Base-by-base conservation (phyloP, 2,329 filamentous ascomycete genomes). In the Pseudogymnoascus sp. region DNA sequence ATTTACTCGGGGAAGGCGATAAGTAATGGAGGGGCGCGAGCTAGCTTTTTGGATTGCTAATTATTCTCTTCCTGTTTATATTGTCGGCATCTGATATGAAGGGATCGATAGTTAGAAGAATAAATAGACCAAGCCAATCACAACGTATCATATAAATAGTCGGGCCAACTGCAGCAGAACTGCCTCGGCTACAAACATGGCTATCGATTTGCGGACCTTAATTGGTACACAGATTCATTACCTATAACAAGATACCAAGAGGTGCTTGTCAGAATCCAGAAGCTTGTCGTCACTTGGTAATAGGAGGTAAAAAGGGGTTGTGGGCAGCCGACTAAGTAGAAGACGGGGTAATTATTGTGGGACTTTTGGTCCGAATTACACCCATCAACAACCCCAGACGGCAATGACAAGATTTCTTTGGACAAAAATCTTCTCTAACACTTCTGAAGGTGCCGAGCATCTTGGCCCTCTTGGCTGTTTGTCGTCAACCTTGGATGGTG, bases 381-480 rank as follows among this genome's bases (percentile, higher is more conserved):
- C n/a, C n/a, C 6, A 31, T 31, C 8, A 33, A 5, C 10, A 18
- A 55, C 9, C 27, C 33, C 45, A 55, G 45, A 55, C n/a, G 45
- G 27, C 12, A n/a, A 5, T 33, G 45, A 33, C 48, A 55, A 15
- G 13, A 52, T 31, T 31, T 31, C 2, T 31, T 8, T 33, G n/a
- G 48, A 33, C 12, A 18, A n/a, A 55, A 55, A 7, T 4, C 3
- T 33, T 33, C 45, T 52, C 48, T 55, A 18, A 55, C 48, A 33
- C 9, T 33, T 55, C 48, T 55, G 48, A 55, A 31, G 18, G 31
- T 33, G 48, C 48, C 29, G 27, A 55, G 29, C n/a, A 55, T 55
- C 29, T 55, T 55, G 27, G 48, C n/a, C 2, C 48, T 55, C 48
- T 55, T 55, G 48, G 48, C 48, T 29, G n/a, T 52, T 52, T 31